Evolutionary conservation across 345 rosid species (phyloP), one percentile per base, ranked within the genome.

Genomic region (Orychophragmus violaceus): DNA sequence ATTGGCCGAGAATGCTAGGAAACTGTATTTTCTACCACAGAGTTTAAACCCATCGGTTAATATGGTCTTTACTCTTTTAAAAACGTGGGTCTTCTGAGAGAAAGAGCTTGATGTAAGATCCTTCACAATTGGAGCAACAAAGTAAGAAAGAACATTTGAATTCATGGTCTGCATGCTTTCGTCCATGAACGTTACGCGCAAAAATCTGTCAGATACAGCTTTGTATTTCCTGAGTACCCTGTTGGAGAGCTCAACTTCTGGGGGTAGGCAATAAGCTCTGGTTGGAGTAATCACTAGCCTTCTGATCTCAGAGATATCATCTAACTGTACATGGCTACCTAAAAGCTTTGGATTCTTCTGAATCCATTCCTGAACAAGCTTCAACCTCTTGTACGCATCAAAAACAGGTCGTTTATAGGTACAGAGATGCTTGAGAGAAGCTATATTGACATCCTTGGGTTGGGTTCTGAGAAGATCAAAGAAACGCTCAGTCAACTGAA

Each of bases 191-290:
- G 97, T 86, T 25, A 92, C 94, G 39, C 97, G 86, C 53, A 92
- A 42, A 77, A 92, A 89, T 23, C 86, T 79, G 32, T 92, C 93
- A 17, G 84, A 78, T 27, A 84, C 78, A 33, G 80, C 76, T 66
- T 57, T 86, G 64, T 87, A 93, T 59, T 77, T 82, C 80, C 95
- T 78, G 56, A 89, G 81, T 54, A 89, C 90, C 76, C 96, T 84
- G 67, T 93, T 93, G 69, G 97, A 93, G 61, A 90, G 93, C 73
- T 90, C 98, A 61, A 79, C 86, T 76, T 87, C 97, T n/a, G 97
- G 90, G 52, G 85, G 96, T 57, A 86, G 86, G 80, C 98, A 87
- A 72, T 86, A 84, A 8, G 89, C 95, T 84, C 73, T 87, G 13
- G 85, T 86, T 30, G 98, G 98, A 53, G 97, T 89, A 53, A 93